Evolutionary conservation across 2,329 filamentous ascomycete genomes (phyloP), one percentile per base, ranked within the genome.

Genomic region (Aspergillus spinulosporus): DNA sequence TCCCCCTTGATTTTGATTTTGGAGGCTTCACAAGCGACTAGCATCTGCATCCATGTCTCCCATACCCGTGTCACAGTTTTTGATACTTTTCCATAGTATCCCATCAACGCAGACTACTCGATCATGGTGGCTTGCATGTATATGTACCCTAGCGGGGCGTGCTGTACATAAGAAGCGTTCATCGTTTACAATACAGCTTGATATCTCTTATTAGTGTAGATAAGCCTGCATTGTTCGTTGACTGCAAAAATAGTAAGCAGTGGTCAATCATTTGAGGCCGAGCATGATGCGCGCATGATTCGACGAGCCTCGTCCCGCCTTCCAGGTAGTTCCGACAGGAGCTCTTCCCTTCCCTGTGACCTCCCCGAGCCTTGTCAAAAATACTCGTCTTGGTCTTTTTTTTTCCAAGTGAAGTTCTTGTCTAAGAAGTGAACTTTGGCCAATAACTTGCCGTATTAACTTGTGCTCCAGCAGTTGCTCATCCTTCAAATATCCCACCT

Each of bases 111-210:
- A 58, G 56, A 50, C 57, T 56, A 54, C 49, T 31, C 53, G 57
- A 60, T 59, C 56, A 65, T 60, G 58, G 61, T 57, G 49, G 49
- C 60, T 48, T 63, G 58, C 62, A 68, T 71, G 66, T 68, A 71
- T 64, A 68, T 67, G 67, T 65, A 65, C 61, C 40, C 57, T 54
- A 57, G 62, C 63, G 62, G 58, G 62, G 62, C 66, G 59, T 64
- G 64, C 65, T 70, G 66, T 71, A 70, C 59, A 69, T 70, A 70
- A 61, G 65, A 66, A 53, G 52, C 64, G 53, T 59, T 59, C 57
- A 61, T 60, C 62, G 43, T 61, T 59, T 56, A 57, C 54, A 62
- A 63, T 63, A 58, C 59, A 64, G 62, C 58, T 50, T 48, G 52
- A 39, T 49, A 47, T 61, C 49, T 59, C 44, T 54, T 29, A 59